phyloP scores from a whole-genome alignment of 495 filamentous ascomycete genomes.

The Neurospora sp. region DNA sequence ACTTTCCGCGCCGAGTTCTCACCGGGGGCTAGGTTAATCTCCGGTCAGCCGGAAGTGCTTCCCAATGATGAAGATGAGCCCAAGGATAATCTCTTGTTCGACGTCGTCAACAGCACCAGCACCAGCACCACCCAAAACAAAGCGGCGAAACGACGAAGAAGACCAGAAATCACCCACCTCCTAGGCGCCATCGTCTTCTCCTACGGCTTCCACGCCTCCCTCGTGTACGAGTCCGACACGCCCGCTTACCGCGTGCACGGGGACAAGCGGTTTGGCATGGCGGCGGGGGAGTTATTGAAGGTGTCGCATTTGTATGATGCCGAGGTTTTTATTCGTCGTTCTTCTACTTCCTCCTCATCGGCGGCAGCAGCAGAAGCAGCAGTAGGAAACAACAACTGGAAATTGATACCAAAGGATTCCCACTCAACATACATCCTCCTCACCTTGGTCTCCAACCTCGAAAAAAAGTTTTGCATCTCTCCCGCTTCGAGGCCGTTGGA shows the following conservation, averaged over 20 bases:
- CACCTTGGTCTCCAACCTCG: slow-evolving; percentile 67
- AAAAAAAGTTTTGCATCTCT: slow-evolving; percentile 69
- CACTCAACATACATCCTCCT: slow-evolving; percentile 54
- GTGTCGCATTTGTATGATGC: slow-evolving; percentile 61
- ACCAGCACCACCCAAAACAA: not conserved
- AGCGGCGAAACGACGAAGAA: slow-evolving; percentile 1
- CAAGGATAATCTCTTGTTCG: not conserved
- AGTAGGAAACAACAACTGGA: too few species aligned
- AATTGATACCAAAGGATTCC: slow-evolving; percentile 1
- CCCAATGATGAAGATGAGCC: not conserved
- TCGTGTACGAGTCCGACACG: slow-evolving; percentile 85
- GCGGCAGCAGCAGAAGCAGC: not conserved
- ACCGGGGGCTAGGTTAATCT: slow-evolving; percentile 45
- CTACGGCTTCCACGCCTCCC: slow-evolving; percentile 77
- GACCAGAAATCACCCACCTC: slow-evolving; percentile 25
- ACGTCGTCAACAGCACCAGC: slow-evolving; percentile 1
- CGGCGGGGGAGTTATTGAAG: slow-evolving; percentile 60
- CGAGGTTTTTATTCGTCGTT: slow-evolving; percentile 29
- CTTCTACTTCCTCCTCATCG: not conserved
- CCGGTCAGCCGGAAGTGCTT: slow-evolving; percentile 28
- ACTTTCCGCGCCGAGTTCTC: slow-evolving; percentile 58
- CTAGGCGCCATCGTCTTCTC: slow-evolving; percentile 75
- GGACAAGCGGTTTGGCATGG: slow-evolving; percentile 68
- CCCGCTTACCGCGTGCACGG: slow-evolving; percentile 64
- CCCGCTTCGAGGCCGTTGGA: slow-evolving; percentile 56